A percentile compares a stretch with the other conserved stretches of the same genome.
Conservation (phyloP, 2,329 filamentous ascomycete genomes). For the Pestalotiopsis sp. region DNA sequence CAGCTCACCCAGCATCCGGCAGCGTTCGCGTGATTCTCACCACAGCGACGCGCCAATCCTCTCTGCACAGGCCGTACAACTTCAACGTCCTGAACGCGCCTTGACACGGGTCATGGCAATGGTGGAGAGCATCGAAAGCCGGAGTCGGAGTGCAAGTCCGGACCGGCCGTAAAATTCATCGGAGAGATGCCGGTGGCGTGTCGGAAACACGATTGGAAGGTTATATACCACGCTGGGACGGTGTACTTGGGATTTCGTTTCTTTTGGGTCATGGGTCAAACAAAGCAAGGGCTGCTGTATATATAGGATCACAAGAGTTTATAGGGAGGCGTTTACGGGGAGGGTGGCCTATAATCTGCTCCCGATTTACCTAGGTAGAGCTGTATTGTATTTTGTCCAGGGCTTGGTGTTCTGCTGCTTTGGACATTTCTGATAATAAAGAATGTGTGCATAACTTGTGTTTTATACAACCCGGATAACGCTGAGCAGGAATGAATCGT, state of each 20-base stretch:
- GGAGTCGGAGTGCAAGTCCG: constrained; percentile 46
- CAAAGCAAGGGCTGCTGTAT: not conserved
- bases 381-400: not conserved
- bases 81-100: constrained; percentile 38
- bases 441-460: not conserved
- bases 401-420: not conserved
- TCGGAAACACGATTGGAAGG: not conserved
- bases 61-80: constrained; percentile 47
- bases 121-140: constrained; percentile 57
- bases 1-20: constrained; percentile 28
- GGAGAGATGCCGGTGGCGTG: not conserved
- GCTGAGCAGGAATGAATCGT: not conserved
- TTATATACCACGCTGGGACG: not conserved
- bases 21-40: constrained; percentile 30
- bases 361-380: not conserved
- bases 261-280: not conserved
- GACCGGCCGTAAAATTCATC: constrained; percentile 11
- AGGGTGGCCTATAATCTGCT: not conserved
- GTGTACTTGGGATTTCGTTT: not conserved
- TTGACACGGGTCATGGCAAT: constrained; percentile 54
- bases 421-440: not conserved
- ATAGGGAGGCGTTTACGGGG: not conserved
- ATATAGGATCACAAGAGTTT: not conserved
- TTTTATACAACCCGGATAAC: too few relatives aligned
- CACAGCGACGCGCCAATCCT: constrained; percentile 35